These are phyloP conservation scores for Pleurotus salmoneostramineus DNA, from an alignment of 768 basidiomycete genomes.

Conservation along the genomic window DNA sequence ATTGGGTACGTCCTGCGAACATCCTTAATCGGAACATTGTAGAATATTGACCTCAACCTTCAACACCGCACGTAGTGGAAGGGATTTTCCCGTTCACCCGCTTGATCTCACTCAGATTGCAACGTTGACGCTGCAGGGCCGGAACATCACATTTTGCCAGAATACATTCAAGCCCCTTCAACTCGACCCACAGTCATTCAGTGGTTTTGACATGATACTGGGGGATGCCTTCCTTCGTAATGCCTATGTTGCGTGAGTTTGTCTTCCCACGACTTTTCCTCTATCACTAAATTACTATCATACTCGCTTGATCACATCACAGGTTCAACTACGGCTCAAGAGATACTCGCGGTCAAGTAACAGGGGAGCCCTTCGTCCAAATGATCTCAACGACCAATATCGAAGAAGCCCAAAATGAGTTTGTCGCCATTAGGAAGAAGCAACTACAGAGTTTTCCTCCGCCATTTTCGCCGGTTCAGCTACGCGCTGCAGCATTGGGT, in stretches of 20 bases:
- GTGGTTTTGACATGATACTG: conserved; percentile 60
- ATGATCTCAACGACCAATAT: conserved; percentile 52
- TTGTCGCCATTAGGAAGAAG: neutral
- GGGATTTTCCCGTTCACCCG: conserved; percentile 59
- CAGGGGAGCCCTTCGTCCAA: conserved; percentile 55
- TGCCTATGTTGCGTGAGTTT: conserved; percentile 10
- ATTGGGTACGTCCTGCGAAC: conserved; percentile 38
- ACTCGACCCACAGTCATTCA: conserved; percentile 28
- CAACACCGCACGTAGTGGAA: conserved; percentile 24
- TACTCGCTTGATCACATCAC: neutral
- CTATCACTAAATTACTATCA: neutral
- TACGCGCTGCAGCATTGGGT: neutral
- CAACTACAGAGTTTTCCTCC: neutral
- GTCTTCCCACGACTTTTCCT: neutral
- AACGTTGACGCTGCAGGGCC: conserved; percentile 11
- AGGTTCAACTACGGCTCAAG: conserved; percentile 60
- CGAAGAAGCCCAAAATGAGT: neutral
- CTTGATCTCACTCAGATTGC: conserved; percentile 43
- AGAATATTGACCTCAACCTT: neutral
- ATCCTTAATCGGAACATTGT: neutral
- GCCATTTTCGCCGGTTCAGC: neutral
- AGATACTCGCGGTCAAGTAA: conserved; percentile 31
- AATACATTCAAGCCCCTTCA: conserved; percentile 22
- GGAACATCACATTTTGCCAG: conserved; percentile 28
- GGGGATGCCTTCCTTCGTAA: conserved; percentile 69